A percentile compares a stretch with the other conserved stretches of the same genome.
Evolutionary conservation across 2,329 filamentous ascomycete genomes (phyloP).

Genomic region (Trichoderma hamatum): DNA sequence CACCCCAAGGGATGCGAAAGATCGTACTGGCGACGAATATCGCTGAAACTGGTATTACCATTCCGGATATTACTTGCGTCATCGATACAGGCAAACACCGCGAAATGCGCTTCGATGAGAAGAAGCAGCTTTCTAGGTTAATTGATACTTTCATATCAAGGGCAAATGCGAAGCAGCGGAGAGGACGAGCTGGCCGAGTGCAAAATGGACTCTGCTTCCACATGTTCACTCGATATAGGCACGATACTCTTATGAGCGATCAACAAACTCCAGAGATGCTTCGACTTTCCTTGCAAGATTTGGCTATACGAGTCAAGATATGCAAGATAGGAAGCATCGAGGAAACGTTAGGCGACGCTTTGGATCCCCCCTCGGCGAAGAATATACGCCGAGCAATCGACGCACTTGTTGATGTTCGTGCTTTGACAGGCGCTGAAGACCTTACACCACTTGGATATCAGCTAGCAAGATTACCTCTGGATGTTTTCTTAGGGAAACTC

Average conservation of each 20-base stretch:
- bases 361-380: constrained; percentile 87
- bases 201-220: constrained; percentile 96
- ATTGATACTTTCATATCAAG: constrained; percentile 94
- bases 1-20: constrained; percentile 80
- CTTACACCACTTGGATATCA: constrained; percentile 85
- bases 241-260: constrained; percentile 82
- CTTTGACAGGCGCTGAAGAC: constrained; percentile 78
- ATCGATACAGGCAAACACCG: constrained; percentile 97
- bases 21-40: constrained; percentile 98
- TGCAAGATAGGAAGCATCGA: constrained; percentile 95
- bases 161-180: constrained; percentile 92
- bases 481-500: constrained; percentile 93
- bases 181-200: constrained; percentile 91
- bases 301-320: constrained; percentile 95
- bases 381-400: constrained; percentile 94
- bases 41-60: constrained; percentile 97
- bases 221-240: constrained; percentile 86
- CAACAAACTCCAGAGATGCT: constrained; percentile 98
- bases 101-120: constrained; percentile 96
- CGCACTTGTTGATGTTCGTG: constrained; percentile 88
- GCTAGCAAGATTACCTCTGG: constrained; percentile 83
- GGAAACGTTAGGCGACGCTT: constrained; percentile 80
- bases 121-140: constrained; percentile 83
- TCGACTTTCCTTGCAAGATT: constrained; percentile 86
- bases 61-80: constrained; percentile 95